These are phyloP conservation scores for Backusella liffmaniae DNA, from an alignment of 192 early-diverging fungal species.

Conservation along the genomic window DNA sequence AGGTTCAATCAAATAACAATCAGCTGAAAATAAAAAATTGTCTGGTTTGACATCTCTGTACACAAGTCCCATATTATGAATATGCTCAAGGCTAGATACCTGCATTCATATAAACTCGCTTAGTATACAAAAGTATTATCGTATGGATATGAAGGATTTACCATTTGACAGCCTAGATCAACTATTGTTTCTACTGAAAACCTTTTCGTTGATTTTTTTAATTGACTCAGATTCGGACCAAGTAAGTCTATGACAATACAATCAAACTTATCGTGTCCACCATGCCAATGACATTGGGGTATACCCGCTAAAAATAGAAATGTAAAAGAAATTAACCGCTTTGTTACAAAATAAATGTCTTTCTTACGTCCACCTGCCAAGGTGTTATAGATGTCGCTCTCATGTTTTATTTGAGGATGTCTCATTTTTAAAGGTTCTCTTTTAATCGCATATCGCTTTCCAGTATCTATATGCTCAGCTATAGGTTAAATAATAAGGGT, in stretches of 20 bases:
- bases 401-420: constrained; percentile 50
- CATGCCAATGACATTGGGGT: constrained; percentile 54
- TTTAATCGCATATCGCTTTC: constrained; percentile 51
- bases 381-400: constrained; percentile 43
- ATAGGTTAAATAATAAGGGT: background rate
- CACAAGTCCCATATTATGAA: constrained; percentile 41
- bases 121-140: background rate
- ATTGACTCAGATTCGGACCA: constrained; percentile 52
- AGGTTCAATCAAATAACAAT: constrained; percentile 17
- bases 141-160: constrained; percentile 16
- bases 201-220: constrained; percentile 40
- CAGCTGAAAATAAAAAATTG: constrained; percentile 63
- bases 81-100: constrained; percentile 35
- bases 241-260: constrained; percentile 56
- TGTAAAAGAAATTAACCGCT: constrained; percentile 4
- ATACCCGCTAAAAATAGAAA: constrained; percentile 43
- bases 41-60: constrained; percentile 82
- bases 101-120: background rate
- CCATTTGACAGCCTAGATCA: constrained; percentile 56
- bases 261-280: constrained; percentile 46
- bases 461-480: constrained; percentile 46
- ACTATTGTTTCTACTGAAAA: constrained; percentile 44
- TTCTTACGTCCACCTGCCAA: constrained; percentile 48
- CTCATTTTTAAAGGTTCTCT: constrained; percentile 41
- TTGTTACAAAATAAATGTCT: background rate